Base-by-base conservation (phyloP, 768 basidiomycete species). In the Leccinellum rugosiceps region DNA sequence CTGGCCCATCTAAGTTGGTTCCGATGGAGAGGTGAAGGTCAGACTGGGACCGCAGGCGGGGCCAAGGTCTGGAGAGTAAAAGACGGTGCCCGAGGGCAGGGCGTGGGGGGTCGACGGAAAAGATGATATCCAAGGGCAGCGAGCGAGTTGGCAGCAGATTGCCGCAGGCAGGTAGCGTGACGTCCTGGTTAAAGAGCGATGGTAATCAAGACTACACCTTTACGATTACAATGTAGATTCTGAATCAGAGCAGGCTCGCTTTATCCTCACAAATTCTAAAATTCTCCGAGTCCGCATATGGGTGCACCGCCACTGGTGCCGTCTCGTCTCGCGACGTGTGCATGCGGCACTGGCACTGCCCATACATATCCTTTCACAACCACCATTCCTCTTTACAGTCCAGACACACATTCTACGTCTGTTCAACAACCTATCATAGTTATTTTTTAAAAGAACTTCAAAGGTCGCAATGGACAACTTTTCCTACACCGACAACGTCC, bases 401-500 rank as follows among this genome's bases (percentile, higher is more conserved):
- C 21, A 44, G 19, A 44, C 43, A 44, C 11, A 19, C 11, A 21
- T 34, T 5, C 35, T 41, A 15, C 15, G 7, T n/a, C 14, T 23
- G 7, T 34, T 52, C 19, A 6, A 34, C 38, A 1, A 31, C 49
- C 19, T n/a, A n/a, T 10, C 38, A 53, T 28, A 21, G 7, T 25
- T 23, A 0, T 9, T n/a, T 15, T 6, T 4, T 3, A 8, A 23
- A 52, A 26, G 28, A 28, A 21, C 19, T 3, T 47, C 6, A 38
- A 51, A 19, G 56, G 50, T 56, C 46, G 38, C 59, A 26, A 78
- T 81, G 78, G 79, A 71, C 51, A 59, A 49, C 17, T 82, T 83
- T 64, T 87, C 87, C 19, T 88, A 84, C 81, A 76, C 80, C 10
- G 88, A 89, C 64, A 79, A 74, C 45, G 50, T 86, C 53, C 79